Conservation (phyloP, 345 rosid genomes). For the Citrus reticulata region DNA sequence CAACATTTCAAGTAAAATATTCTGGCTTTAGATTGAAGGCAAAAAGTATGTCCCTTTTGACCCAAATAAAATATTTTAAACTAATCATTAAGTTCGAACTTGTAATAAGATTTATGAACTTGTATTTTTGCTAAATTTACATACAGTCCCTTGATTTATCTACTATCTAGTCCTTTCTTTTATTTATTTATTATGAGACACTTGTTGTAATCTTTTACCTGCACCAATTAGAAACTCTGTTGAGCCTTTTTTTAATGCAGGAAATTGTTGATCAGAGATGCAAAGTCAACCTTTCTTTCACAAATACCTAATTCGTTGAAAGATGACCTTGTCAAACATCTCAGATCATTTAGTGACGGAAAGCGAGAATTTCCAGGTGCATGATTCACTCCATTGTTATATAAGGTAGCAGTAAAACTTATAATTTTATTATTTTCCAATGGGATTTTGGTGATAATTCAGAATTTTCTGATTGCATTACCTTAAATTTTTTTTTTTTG, state of each 20-base stretch:
- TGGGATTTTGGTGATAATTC: background rate
- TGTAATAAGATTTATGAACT: background rate
- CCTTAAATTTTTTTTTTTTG: background rate
- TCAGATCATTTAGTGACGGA: constrained; percentile 47
- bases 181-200: no score
- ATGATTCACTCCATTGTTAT: constrained; percentile 22
- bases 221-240: background rate
- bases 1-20: background rate
- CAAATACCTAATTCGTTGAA: constrained; percentile 72
- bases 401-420: background rate
- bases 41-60: background rate
- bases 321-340: constrained; percentile 54
- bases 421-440: background rate
- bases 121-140: background rate
- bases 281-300: constrained; percentile 46
- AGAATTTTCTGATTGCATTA: background rate
- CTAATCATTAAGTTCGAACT: background rate
- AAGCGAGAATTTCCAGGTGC: constrained; percentile 21
- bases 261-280: constrained; percentile 65
- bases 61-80: background rate
- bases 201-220: background rate
- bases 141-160: background rate
- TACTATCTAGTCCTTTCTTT: background rate
- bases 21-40: background rate
- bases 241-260: constrained; percentile 32